Base-by-base conservation (phyloP, 2,329 filamentous ascomycete genomes). In the Fusarium sp. region DNA sequence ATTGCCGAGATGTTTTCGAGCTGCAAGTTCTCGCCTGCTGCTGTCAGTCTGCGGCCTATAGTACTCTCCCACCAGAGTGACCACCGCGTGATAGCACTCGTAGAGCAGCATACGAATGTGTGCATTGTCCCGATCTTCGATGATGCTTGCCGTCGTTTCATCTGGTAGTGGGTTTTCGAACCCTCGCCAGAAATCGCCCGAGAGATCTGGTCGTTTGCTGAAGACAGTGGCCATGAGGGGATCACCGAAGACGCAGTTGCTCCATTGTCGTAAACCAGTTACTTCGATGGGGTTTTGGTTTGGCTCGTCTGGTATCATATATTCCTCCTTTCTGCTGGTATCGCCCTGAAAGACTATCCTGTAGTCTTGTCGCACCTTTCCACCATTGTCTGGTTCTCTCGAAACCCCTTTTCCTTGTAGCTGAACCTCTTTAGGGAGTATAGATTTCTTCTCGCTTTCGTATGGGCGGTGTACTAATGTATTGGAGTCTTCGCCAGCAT, bases 231-330 rank as follows among this genome's bases (percentile, higher is more conserved):
- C 83, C 55, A 91, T 81, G 6, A 91, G 77, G 1, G 89, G 88
- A 68, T 91, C 90, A 16, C 89, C 89, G 70, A 91, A 91, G 16
- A 90, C 72, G 47, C 86, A 86, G 65, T 85, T 86, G 66, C 86
- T 86, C 89, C 89, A 91, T 79, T 89, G 87, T 36, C 83, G 83
- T n/a, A 91, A 77, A 0, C 88, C 88, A 0, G 83, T 86, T 20
- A 90, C 77, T 28, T 75, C 76, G 20, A 85, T 78, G 1, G 68
- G 62, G 5, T 18, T 59, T 15, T 63, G 65, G 31, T n/a, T 41
- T 36, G 57, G 41, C 14, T 51, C 42, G 3, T 69, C 64, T 20
- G 48, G 30, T 26, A 61, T 60, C 10, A 36, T 18, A 12, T 48
- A 56, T 26, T 68, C 57, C 20, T 53, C 64, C 36, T 33, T 60